A percentile compares a stretch with the other conserved stretches of the same genome.
Evolutionary conservation across 2,329 filamentous ascomycete species (phyloP).

Genomic region (Fonsecaea monophora): DNA sequence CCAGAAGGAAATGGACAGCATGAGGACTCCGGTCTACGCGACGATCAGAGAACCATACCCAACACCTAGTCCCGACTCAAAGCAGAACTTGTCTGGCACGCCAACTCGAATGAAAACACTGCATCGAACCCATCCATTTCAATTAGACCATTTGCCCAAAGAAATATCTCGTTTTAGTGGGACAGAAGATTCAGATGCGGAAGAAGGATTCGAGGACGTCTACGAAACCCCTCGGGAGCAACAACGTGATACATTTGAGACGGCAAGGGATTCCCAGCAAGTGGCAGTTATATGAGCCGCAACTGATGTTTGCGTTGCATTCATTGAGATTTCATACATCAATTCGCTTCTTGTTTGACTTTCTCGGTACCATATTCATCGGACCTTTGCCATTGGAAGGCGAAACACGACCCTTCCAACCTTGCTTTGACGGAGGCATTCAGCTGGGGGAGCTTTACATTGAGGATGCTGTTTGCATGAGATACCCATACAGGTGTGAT

Average conservation of each 20-base stretch:
- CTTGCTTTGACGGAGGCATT: conserved; percentile 5
- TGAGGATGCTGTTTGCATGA: conserved; percentile 18
- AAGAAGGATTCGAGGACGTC: conserved; percentile 35
- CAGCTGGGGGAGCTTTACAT: conserved; percentile 1
- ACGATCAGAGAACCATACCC: conserved; percentile 37
- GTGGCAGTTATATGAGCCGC: conserved; percentile 6
- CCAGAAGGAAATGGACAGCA: conserved; percentile 47
- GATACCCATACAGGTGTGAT: conserved; percentile 26
- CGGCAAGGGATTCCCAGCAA: conserved; percentile 25
- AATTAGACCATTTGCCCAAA: conserved; percentile 17
- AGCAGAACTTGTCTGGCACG: conserved; percentile 22
- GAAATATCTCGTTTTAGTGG: conserved; percentile 40
- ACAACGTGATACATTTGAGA: conserved; percentile 36
- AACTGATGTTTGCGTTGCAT: background rate
- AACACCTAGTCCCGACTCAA: conserved; percentile 35
- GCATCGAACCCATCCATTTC: conserved; percentile 32
- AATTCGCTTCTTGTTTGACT: background rate
- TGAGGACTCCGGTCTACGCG: conserved; percentile 37
- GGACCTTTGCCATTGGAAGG: conserved; percentile 9
- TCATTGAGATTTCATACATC: background rate
- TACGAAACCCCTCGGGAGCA: conserved; percentile 39
- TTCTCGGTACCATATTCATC: background rate
- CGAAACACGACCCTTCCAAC: conserved; percentile 1
- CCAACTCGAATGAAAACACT: conserved; percentile 25
- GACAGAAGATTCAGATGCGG: conserved; percentile 37